Conservation (phyloP, 2,329 filamentous ascomycete species). For the Thielaviopsis populi region DNA sequence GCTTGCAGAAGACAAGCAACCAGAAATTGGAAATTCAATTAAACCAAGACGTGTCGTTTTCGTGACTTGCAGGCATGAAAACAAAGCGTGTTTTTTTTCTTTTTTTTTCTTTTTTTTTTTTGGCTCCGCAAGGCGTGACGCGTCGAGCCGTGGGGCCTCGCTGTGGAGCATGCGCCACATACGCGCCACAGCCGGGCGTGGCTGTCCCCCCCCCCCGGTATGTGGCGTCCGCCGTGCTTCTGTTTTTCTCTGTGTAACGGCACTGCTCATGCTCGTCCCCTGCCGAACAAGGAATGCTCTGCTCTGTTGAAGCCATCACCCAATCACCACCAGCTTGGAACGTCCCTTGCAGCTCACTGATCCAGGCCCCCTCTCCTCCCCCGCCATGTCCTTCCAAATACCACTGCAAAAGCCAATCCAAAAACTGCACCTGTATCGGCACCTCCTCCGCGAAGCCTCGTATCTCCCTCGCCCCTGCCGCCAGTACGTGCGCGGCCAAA, state of each 20-base stretch:
- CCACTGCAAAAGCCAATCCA: slow-evolving; percentile 22
- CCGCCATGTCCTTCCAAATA: slow-evolving; percentile 19
- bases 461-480: slow-evolving; percentile 42
- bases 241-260: slow-evolving; percentile 1
- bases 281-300: background rate
- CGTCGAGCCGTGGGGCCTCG: background rate
- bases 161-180: background rate
- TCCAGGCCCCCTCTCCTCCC: background rate
- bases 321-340: background rate
- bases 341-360: background rate
- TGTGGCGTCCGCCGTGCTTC: background rate
- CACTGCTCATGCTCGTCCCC: background rate
- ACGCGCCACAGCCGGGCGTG: background rate
- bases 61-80: slow-evolving; percentile 23
- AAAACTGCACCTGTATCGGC: slow-evolving; percentile 38
- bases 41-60: slow-evolving; percentile 30
- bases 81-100: slow-evolving; percentile 7
- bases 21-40: slow-evolving; percentile 18
- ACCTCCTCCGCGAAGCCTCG: slow-evolving; percentile 43
- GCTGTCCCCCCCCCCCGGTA: too few species aligned
- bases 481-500: slow-evolving; percentile 28
- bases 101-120: too few species aligned
- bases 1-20: slow-evolving; percentile 21
- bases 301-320: background rate
- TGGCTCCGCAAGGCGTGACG: slow-evolving; percentile 17